Evolutionary conservation across 768 basidiomycete species (phyloP).

Genomic region (Pleurotus tuber-regium): DNA sequence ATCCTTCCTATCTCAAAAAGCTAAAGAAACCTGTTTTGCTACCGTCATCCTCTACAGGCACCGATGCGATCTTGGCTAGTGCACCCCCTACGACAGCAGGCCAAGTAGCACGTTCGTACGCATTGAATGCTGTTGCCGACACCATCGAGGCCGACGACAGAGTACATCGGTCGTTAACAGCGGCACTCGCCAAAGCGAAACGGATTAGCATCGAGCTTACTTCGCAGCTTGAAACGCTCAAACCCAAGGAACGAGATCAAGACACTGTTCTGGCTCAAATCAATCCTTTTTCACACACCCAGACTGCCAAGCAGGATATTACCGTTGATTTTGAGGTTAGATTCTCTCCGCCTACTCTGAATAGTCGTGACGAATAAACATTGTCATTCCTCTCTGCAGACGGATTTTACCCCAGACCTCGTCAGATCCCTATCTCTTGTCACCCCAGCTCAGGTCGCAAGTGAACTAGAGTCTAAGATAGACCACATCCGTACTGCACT

Average conservation of each 20-base stretch:
- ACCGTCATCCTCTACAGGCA: constrained; percentile 3
- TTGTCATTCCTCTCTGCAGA: constrained; percentile 10
- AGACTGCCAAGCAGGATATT: not conserved
- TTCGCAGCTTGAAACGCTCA: constrained; percentile 2
- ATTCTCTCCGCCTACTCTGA: no score
- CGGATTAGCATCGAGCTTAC: constrained; percentile 12
- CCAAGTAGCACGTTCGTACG: not conserved
- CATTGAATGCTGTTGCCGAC: constrained; percentile 18
- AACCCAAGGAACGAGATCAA: not conserved
- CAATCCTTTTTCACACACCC: not conserved
- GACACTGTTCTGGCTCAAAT: not conserved
- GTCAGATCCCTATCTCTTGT: constrained; percentile 19
- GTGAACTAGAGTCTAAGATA: constrained; percentile 22
- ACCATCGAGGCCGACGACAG: constrained; percentile 21
- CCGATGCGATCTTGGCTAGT: not conserved
- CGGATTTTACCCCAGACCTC: constrained; percentile 19
- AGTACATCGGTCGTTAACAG: constrained; percentile 21
- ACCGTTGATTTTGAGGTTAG: constrained; percentile 19
- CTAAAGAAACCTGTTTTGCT: constrained; percentile 31
- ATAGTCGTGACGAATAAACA: no score
- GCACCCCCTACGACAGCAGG: not conserved
- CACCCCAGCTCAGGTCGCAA: constrained; percentile 1
- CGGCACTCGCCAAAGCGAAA: constrained; percentile 19
- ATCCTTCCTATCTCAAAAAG: constrained; percentile 34
- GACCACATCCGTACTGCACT: constrained; percentile 24